phyloP scores from a whole-genome alignment of 202 grass and related monocot species.

The Setaria viridis region DNA sequence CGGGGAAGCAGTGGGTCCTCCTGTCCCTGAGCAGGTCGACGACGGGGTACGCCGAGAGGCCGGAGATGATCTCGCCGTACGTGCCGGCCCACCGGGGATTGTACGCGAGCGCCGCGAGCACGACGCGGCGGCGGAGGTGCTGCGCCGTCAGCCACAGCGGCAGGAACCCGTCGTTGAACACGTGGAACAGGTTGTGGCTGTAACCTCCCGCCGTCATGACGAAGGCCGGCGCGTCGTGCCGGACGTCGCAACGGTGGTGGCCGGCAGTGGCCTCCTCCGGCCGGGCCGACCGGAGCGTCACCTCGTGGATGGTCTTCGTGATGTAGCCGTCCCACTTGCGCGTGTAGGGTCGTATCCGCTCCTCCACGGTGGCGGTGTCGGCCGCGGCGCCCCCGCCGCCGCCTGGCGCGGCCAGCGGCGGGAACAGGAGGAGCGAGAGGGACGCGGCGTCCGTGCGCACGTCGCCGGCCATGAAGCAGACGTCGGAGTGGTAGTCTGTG shows the following conservation, averaged over 20 bases:
- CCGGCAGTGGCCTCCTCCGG: not conserved
- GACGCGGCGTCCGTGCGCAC: conserved; percentile 65
- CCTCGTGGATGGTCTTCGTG: conserved; percentile 47
- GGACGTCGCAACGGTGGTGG: conserved; percentile 56
- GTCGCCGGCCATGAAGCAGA: conserved; percentile 83
- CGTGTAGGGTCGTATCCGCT: conserved; percentile 60
- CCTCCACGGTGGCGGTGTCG: not conserved
- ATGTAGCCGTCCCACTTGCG: conserved; percentile 71
- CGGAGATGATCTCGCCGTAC: conserved; percentile 55
- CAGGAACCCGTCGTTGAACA: conserved; percentile 76
- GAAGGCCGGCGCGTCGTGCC: conserved; percentile 53
- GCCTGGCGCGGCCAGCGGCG: not conserved
- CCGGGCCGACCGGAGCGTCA: conserved; percentile 40
- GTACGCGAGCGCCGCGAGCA: conserved; percentile 61
- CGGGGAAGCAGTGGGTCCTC: conserved; percentile 65
- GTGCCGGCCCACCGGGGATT: conserved; percentile 48
- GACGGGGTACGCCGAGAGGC: conserved; percentile 28
- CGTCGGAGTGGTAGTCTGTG: conserved; percentile 56
- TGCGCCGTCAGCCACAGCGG: conserved; percentile 69
- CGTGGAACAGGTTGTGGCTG: conserved; percentile 72
- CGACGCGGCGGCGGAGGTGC: conserved; percentile 62
- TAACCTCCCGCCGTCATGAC: conserved; percentile 68
- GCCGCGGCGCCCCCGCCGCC: not conserved
- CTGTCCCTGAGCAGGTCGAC: conserved; percentile 63
- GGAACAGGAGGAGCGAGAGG: conserved; percentile 53